Percentiles rank a stretch among this genome's conserved stretches.
Conservation (phyloP, 139 green algal species). For the Ostreobium quekettii region DNA sequence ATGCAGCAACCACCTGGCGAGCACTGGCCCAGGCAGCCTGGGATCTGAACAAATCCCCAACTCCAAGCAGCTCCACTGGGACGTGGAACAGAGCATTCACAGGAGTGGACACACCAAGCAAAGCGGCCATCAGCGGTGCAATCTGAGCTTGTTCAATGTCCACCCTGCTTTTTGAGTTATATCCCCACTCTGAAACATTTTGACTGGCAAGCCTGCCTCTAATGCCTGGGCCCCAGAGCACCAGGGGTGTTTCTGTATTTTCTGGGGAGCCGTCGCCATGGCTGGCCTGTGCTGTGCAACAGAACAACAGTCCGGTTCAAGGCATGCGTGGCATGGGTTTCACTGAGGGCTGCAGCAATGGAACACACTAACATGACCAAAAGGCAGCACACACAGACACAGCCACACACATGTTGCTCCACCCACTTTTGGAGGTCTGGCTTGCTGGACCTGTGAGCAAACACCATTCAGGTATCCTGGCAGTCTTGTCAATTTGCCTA, state of each 20-base stretch:
- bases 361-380: too few species aligned
- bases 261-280: constrained; percentile 30
- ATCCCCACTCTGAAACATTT: background rate
- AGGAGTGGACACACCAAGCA: constrained; percentile 19
- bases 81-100: constrained; percentile 17
- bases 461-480: too few species aligned
- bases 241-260: constrained; percentile 24
- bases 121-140: constrained; percentile 23
- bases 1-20: constrained; percentile 16
- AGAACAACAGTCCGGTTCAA: too few species aligned
- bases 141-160: constrained; percentile 31
- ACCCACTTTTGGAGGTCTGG: too few species aligned
- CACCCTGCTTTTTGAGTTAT: background rate
- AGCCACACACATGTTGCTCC: too few species aligned
- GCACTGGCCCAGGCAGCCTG: constrained; percentile 19
- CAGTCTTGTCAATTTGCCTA: too few species aligned
- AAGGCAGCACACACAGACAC: too few species aligned
- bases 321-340: too few species aligned
- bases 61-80: constrained; percentile 14
- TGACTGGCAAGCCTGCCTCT: background rate
- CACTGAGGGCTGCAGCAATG: too few species aligned
- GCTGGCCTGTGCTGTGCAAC: too few species aligned
- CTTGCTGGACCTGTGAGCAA: too few species aligned
- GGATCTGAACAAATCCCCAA: constrained; percentile 5
- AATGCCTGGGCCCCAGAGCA: constrained; percentile 30